Evolutionary conservation across 768 basidiomycete genomes (phyloP), one percentile per base, ranked within the genome.

Genomic region (Lactifluus hygrophoroides): DNA sequence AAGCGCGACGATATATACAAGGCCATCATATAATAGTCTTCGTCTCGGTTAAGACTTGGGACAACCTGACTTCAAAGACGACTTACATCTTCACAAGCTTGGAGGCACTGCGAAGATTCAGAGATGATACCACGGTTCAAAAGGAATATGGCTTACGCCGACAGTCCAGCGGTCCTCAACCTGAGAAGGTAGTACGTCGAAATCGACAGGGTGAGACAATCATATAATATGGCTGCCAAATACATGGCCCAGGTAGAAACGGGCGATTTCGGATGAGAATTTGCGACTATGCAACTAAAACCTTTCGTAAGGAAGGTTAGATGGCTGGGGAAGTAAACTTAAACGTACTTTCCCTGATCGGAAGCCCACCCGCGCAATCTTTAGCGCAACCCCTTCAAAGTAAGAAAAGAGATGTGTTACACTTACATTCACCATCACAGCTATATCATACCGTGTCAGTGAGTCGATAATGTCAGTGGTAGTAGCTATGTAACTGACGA

Each of bases 21-120:
- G 69, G 27, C 85, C 85, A 62, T 88, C 84, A 55, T 81, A 82
- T 3, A 88, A 70, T 80, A 86, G 81, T 70, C 83, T 86, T 62
- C n/a, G 14, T 21, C 9, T 17, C 5, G 5, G 21, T 25, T 57
- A 30, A 52, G 49, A 27, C 21, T 13, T 5, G 17, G 3, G 13
- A 14, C 19, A 37, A 40, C 21, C n/a, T 17, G 27, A 28, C 27
- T 14, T 11, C 27, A 45, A 34, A 25, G 28, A 34, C 7, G 45
- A 57, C 70, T 5, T 53, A 72, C 70, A 69, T 60, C 40, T 60
- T 63, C 50, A 67, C 46, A 27, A 72, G 60, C 48, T 56, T 60
- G n/a, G 60, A 48, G 56, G 70, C 52, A 28, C 69, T 70, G 3
- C 21, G 19, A 21, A 3, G 49, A 34, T 28, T 43, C n/a, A 54